Percentiles rank a stretch among this genome's conserved stretches.
phyloP scores from a whole-genome alignment of 257 asterid species.

The Marsdenia floribunda region DNA sequence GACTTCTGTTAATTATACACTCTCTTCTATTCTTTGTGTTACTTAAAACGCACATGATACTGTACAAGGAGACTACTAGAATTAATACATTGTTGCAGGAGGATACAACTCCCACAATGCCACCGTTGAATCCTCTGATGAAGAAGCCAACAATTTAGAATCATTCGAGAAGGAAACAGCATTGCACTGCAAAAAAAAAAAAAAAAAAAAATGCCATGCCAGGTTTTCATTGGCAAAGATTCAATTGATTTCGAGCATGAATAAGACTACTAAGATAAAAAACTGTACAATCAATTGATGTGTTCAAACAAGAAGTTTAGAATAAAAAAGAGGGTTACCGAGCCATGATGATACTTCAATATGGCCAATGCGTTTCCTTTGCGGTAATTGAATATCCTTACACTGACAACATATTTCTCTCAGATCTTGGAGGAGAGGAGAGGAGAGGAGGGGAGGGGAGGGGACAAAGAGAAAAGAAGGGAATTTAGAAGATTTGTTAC shows the following conservation, averaged over 20 bases:
- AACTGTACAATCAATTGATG: too few species aligned
- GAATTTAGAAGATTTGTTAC: not conserved
- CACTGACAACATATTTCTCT: slow-evolving; percentile 29
- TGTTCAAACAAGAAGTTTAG: not conserved
- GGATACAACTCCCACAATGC: slow-evolving; percentile 94
- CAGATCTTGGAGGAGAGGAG: not conserved
- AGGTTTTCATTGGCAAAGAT: not conserved
- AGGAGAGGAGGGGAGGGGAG: not conserved
- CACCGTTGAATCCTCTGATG: slow-evolving; percentile 76
- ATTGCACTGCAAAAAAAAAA: slow-evolving; percentile 42
- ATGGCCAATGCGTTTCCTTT: slow-evolving; percentile 84
- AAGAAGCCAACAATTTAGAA: slow-evolving; percentile 65
- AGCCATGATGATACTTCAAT: slow-evolving; percentile 72
- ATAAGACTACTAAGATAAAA: not conserved
- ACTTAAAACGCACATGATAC: too few species aligned
- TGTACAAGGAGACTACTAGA: not conserved
- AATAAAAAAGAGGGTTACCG: slow-evolving; percentile 18
- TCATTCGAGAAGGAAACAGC: slow-evolving; percentile 65
- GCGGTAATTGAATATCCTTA: slow-evolving; percentile 75
- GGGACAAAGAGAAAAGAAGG: not conserved
- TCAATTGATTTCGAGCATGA: not conserved
- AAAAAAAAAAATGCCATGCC: not conserved
- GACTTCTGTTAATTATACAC: too few species aligned
- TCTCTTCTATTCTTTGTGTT: too few species aligned
- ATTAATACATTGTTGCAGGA: slow-evolving; percentile 29